phyloP scores from a whole-genome alignment of 768 basidiomycete species.

The Termitomyces sp. region DNA sequence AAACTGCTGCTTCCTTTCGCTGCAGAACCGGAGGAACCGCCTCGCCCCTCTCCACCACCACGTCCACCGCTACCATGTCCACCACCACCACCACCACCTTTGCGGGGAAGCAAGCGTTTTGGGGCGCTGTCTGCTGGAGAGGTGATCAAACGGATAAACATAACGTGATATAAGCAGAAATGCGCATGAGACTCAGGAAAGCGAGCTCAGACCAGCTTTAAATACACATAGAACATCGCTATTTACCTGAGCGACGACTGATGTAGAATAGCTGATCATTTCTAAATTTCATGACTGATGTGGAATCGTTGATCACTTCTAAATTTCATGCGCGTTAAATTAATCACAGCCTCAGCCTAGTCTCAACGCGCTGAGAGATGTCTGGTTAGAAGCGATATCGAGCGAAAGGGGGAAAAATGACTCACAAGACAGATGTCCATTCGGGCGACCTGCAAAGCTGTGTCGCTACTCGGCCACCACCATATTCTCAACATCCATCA shows the following conservation, averaged over 20 bases:
- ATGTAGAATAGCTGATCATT: neutral
- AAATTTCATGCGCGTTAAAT: neutral
- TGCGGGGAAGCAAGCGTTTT: neutral
- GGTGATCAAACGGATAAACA: neutral
- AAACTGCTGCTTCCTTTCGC: neutral
- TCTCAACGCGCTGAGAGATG: neutral
- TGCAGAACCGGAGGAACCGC: neutral
- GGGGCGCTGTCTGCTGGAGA: neutral
- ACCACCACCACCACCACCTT: neutral
- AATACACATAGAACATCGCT: neutral
- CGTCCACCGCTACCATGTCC: neutral
- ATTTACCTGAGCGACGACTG: neutral
- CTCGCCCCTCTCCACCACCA: neutral
- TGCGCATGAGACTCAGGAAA: neutral
- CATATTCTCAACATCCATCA: too few relatives aligned
- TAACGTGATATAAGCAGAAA: neutral
- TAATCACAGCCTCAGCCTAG: neutral
- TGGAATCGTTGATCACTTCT: neutral
- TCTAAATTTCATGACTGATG: neutral
- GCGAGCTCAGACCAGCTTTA: neutral
- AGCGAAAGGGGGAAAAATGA: neutral
- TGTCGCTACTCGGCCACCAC: neutral
- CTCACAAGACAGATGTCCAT: neutral
- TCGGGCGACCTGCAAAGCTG: too few relatives aligned
- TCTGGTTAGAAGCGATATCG: neutral